phyloP scores from a whole-genome alignment of 148 eudicot species.

The Rhododendron vialii region DNA sequence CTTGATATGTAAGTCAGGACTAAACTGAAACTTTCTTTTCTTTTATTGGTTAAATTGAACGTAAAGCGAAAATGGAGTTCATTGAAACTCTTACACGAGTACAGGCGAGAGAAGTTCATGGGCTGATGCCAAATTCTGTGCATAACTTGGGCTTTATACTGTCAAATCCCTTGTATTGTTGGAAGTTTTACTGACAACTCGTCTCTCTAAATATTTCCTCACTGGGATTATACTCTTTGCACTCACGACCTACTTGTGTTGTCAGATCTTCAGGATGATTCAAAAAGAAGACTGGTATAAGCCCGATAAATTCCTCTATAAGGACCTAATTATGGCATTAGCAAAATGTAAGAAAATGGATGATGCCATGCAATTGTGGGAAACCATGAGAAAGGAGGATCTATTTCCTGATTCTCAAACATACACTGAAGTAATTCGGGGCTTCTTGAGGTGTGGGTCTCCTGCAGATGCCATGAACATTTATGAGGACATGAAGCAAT shows the following conservation, averaged over 20 bases:
- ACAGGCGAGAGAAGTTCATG: background rate
- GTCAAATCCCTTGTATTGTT: background rate
- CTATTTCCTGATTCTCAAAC: constrained; percentile 86
- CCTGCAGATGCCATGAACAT: constrained; percentile 97
- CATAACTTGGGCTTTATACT: background rate
- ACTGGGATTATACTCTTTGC: background rate
- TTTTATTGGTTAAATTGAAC: background rate
- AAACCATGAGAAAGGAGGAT: constrained; percentile 71
- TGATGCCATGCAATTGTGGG: constrained; percentile 73
- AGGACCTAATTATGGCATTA: constrained; percentile 80
- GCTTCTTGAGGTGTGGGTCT: constrained; percentile 77
- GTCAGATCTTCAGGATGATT: constrained; percentile 69
- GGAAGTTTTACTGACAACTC: background rate
- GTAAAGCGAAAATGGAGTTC: background rate
- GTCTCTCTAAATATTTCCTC: background rate
- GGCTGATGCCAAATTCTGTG: background rate
- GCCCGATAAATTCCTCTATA: constrained; percentile 78
- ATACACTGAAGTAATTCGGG: constrained; percentile 81
- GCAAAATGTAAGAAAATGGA: constrained; percentile 75
- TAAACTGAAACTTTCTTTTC: background rate
- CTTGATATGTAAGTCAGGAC: background rate
- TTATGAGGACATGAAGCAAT: constrained; percentile 91
- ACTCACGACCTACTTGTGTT: background rate
- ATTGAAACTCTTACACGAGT: background rate
- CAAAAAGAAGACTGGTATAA: constrained; percentile 85